These are phyloP conservation scores for Trapa bicornis DNA, from an alignment of 345 rosid genomes.

Conservation along the genomic window DNA sequence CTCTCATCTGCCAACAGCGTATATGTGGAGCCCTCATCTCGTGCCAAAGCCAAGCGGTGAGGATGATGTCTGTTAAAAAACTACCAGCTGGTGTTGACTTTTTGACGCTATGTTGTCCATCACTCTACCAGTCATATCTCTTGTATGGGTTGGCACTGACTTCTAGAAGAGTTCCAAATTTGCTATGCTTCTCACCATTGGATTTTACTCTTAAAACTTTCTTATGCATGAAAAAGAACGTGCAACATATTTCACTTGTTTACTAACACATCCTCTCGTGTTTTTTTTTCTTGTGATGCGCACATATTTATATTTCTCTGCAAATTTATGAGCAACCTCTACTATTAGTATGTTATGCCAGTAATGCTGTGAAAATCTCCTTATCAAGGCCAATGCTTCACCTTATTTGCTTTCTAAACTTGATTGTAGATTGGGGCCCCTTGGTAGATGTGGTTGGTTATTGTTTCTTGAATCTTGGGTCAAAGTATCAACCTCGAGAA, in stretches of 20 bases:
- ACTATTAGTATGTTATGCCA: not conserved
- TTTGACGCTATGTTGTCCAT: no score
- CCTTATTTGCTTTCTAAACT: not conserved
- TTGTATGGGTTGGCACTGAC: no score
- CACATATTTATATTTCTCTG: no score
- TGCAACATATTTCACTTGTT: no score
- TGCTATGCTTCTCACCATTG: no score
- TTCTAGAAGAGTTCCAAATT: no score
- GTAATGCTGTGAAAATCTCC: not conserved
- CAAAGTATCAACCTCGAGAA: conserved; percentile 61
- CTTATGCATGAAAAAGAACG: no score
- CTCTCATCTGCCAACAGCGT: conserved; percentile 91
- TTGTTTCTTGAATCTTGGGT: conserved; percentile 81
- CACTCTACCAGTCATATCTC: no score
- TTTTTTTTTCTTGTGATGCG: no score
- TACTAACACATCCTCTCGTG: no score
- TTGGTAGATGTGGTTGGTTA: conserved; percentile 92
- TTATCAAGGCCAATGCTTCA: not conserved
- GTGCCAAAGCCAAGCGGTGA: conserved; percentile 96
- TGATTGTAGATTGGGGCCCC: conserved; percentile 81
- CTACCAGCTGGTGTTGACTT: not conserved
- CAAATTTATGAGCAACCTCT: not conserved
- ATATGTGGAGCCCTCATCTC: conserved; percentile 96
- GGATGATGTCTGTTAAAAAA: conserved; percentile 1
- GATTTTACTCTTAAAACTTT: no score